phyloP scores from a whole-genome alignment of 768 basidiomycete genomes.

The Pulveroboletus sp. region DNA sequence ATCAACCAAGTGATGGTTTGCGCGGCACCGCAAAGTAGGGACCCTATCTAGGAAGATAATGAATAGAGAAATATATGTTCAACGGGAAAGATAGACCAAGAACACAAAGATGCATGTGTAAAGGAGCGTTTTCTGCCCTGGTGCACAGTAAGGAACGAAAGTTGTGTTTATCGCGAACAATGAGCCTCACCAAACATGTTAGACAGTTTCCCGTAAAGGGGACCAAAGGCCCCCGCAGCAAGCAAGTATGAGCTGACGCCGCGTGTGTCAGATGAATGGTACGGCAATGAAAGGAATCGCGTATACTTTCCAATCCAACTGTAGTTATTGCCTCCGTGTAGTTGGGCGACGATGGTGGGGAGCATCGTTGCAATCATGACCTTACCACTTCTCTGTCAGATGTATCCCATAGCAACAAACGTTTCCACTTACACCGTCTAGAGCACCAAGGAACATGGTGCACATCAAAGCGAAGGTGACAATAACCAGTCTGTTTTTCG shows the following conservation, averaged over 20 bases:
- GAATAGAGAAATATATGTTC: too few species aligned
- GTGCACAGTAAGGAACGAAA: constrained; percentile 67
- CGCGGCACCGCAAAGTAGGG: too few species aligned
- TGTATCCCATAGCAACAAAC: background rate
- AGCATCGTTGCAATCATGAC: constrained; percentile 67
- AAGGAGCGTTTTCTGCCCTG: constrained; percentile 63
- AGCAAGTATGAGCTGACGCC: constrained; percentile 64
- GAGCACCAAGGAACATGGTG: constrained; percentile 36
- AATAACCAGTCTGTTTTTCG: constrained; percentile 24
- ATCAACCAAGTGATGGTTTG: too few species aligned
- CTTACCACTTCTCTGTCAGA: constrained; percentile 26
- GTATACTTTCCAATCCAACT: constrained; percentile 68
- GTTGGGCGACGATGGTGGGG: constrained; percentile 60
- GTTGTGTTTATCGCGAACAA: background rate
- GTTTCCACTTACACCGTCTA: constrained; percentile 47
- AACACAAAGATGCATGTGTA: constrained; percentile 62
- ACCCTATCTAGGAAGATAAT: too few species aligned
- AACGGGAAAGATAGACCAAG: constrained; percentile 42
- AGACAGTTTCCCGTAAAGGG: constrained; percentile 74
- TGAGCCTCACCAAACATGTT: constrained; percentile 42
- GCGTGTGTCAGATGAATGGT: background rate
- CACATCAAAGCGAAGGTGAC: constrained; percentile 26
- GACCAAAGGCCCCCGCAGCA: constrained; percentile 58
- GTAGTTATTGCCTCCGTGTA: constrained; percentile 60
- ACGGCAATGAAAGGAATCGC: background rate